These are phyloP conservation scores for Spathaspora passalidarum DNA, from an alignment of 805 yeast genomes.

Conservation along the genomic window DNA sequence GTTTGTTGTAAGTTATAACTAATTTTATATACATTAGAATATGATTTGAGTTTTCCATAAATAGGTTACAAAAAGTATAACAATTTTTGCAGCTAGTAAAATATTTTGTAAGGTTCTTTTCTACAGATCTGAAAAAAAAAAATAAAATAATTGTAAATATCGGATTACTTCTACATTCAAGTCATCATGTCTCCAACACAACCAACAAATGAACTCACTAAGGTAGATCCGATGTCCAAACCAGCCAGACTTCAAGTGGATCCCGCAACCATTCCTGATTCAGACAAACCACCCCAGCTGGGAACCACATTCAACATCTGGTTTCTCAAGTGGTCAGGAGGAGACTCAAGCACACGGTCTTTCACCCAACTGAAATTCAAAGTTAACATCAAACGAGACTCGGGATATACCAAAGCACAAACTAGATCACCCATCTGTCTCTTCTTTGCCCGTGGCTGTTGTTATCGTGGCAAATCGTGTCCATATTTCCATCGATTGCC, in stretches of 20 bases:
- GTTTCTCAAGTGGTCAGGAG: conserved; percentile 89
- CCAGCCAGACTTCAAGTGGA: conserved; percentile 77
- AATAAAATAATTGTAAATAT: neutral
- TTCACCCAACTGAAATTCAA: conserved; percentile 49
- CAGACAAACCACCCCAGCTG: conserved; percentile 68
- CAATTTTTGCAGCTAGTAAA: too few relatives aligned
- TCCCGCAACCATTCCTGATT: conserved; percentile 49
- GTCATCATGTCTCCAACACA: neutral
- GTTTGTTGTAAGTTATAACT: neutral
- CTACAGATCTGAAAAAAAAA: neutral
- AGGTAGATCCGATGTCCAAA: conserved; percentile 2
- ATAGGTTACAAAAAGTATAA: neutral
- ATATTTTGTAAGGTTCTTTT: too few relatives aligned
- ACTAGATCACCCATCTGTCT: conserved; percentile 58
- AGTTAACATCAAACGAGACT: conserved; percentile 58
- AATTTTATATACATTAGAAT: neutral
- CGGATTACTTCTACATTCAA: neutral
- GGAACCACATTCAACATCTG: conserved; percentile 83
- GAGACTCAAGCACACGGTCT: conserved; percentile 46
- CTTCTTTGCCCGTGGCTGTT: conserved; percentile 86
- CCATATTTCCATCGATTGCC: conserved; percentile 80
- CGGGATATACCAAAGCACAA: conserved; percentile 73
- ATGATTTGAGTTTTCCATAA: neutral
- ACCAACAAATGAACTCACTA: neutral
- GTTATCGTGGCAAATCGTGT: conserved; percentile 76